These are phyloP conservation scores for Trichoderma guizhouense DNA, from an alignment of 2,329 filamentous ascomycete genomes.

Conservation along the genomic window DNA sequence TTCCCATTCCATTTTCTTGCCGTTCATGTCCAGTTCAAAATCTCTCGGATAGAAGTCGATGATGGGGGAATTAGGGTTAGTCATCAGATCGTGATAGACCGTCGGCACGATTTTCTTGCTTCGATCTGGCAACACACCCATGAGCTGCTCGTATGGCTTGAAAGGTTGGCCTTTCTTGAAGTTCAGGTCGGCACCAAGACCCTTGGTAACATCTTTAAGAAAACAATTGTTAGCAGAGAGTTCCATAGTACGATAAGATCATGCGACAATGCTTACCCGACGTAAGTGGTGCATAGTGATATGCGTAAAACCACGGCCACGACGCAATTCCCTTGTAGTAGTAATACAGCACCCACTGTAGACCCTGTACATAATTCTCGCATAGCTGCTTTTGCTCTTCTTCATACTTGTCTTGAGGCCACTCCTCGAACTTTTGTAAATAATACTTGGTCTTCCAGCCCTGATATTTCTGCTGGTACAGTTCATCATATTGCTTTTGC, in stretches of 20 bases:
- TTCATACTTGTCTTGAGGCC: constrained; percentile 73
- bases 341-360: constrained; percentile 98
- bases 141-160: constrained; percentile 90
- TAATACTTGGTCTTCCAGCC: constrained; percentile 97
- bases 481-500: constrained; percentile 71
- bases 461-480: constrained; percentile 86
- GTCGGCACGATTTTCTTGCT: constrained; percentile 93
- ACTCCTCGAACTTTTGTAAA: constrained; percentile 78
- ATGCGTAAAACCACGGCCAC: constrained; percentile 97
- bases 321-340: constrained; percentile 97
- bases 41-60: constrained; percentile 97
- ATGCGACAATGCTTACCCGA: constrained; percentile 54
- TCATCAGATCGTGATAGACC: constrained; percentile 91
- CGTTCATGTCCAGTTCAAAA: constrained; percentile 98
- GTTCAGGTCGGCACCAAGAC: constrained; percentile 79
- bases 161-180: constrained; percentile 96
- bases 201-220: constrained; percentile 74
- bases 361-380: constrained; percentile 94
- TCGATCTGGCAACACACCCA: constrained; percentile 95
- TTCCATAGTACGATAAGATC: neutral
- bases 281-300: constrained; percentile 97
- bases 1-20: constrained; percentile 99
- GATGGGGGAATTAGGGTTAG: constrained; percentile 82
- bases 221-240: constrained; percentile 23
- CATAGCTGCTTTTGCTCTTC: constrained; percentile 75